Conservation (phyloP, 2,329 filamentous ascomycete genomes). For the Monosporascus sp. region DNA sequence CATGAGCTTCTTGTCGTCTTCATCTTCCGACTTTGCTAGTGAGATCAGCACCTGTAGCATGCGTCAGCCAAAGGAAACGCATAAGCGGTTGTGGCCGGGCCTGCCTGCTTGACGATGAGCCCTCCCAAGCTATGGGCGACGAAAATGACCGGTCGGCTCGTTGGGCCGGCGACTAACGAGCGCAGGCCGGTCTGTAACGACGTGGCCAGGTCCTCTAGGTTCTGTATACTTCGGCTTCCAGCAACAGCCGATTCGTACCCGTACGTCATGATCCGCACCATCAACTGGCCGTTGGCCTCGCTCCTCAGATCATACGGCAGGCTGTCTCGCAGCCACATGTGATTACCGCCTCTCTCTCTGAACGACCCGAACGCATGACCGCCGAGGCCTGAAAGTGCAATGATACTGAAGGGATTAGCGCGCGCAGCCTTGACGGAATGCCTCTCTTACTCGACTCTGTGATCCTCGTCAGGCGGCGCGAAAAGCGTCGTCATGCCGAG, state of each 20-base stretch:
- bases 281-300: neutral
- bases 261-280: slow-evolving; percentile 25
- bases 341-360: slow-evolving; percentile 15
- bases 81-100: too few relatives aligned
- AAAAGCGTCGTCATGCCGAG: too few relatives aligned
- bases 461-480: too few relatives aligned
- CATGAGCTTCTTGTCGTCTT: slow-evolving; percentile 3
- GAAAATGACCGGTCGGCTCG: slow-evolving; percentile 27
- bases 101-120: slow-evolving; percentile 18
- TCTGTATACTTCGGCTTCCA: slow-evolving; percentile 1
- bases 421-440: neutral
- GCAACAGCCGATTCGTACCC: slow-evolving; percentile 33
- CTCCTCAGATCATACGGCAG: slow-evolving; percentile 15
- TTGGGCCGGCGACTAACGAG: slow-evolving; percentile 20
- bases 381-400: slow-evolving; percentile 13
- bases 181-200: slow-evolving; percentile 7
- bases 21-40: slow-evolving; percentile 2
- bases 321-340: slow-evolving; percentile 26
- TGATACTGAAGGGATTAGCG: neutral
- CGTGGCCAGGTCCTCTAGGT: neutral
- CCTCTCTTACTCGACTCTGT: neutral
- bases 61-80: neutral
- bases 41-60: slow-evolving; percentile 1
- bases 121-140: slow-evolving; percentile 34
- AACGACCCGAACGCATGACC: slow-evolving; percentile 27